Percentiles rank a stretch among this genome's conserved stretches.
These are phyloP conservation scores for Epithele typhae DNA, from an alignment of 768 basidiomycete genomes.

Conservation along the genomic window DNA sequence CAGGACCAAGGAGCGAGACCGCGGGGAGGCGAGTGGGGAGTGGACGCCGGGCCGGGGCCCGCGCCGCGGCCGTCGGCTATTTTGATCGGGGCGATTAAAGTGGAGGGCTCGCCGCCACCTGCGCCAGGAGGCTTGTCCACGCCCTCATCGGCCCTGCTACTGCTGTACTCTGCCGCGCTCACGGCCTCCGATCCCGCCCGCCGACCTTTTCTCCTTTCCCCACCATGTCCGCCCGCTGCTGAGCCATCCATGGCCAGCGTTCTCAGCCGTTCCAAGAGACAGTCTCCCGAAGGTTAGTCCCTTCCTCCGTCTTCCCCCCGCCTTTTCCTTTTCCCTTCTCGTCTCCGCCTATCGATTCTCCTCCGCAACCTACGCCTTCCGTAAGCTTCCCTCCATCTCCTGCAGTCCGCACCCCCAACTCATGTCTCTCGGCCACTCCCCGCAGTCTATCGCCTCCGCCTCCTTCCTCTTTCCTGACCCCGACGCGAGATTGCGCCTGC, in stretches of 20 bases:
- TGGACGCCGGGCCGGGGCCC: too few relatives aligned
- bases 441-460: too few relatives aligned
- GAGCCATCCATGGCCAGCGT: conserved; percentile 2
- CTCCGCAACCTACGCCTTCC: neutral
- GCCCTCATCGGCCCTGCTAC: neutral
- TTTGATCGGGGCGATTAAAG: neutral
- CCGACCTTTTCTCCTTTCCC: neutral
- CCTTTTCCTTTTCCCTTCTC: too few relatives aligned
- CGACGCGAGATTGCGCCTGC: too few relatives aligned
- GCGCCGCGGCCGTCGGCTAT: conserved; percentile 7
- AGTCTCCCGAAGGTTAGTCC: conserved; percentile 7
- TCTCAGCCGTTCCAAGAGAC: conserved; percentile 1
- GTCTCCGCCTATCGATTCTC: too few relatives aligned
- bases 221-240: conserved; percentile 3
- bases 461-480: too few relatives aligned
- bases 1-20: too few relatives aligned
- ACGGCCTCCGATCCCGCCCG: too few relatives aligned
- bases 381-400: neutral
- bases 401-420: neutral
- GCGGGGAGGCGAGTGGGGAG: too few relatives aligned
- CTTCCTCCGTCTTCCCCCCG: too few relatives aligned
- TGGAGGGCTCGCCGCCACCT: neutral
- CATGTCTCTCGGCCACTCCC: neutral
- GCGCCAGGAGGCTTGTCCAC: neutral
- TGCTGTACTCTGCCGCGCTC: too few relatives aligned